Percentiles rank a stretch among this genome's conserved stretches.
phyloP scores from a whole-genome alignment of 768 basidiomycete species.

The Suillus luteus region DNA sequence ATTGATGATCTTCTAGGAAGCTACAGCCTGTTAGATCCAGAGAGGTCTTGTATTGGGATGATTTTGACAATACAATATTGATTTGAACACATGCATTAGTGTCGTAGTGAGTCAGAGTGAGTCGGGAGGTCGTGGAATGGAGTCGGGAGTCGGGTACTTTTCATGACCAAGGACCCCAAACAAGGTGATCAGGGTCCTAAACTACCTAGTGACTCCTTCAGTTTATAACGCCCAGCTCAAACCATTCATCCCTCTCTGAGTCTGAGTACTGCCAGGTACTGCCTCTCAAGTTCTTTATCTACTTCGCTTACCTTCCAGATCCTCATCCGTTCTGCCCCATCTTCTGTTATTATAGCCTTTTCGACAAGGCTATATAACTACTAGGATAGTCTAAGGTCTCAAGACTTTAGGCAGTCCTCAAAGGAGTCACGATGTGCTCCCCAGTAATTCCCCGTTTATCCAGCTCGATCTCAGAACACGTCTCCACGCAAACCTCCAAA shows the following conservation, averaged over 20 bases:
- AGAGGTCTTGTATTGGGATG: too few species aligned
- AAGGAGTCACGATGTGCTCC: slow-evolving; percentile 43
- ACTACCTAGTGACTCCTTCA: slow-evolving; percentile 35
- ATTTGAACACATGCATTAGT: too few species aligned
- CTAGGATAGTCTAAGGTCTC: slow-evolving; percentile 46
- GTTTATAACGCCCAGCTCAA: slow-evolving; percentile 31
- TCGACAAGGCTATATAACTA: slow-evolving; percentile 26
- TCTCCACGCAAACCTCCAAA: slow-evolving; percentile 18
- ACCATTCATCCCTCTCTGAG: slow-evolving; percentile 7
- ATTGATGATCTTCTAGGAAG: too few species aligned
- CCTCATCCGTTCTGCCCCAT: neutral
- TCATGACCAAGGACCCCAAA: slow-evolving; percentile 25
- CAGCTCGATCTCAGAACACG: slow-evolving; percentile 23
- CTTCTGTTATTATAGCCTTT: slow-evolving; percentile 22
- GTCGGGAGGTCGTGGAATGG: slow-evolving; percentile 14
- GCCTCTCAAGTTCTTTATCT: slow-evolving; percentile 19
- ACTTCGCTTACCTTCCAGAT: slow-evolving; percentile 9
- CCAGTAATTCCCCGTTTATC: slow-evolving; percentile 29
- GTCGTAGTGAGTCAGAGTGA: slow-evolving; percentile 16
- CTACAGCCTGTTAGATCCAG: too few species aligned
- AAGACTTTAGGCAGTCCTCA: slow-evolving; percentile 34
- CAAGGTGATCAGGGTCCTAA: slow-evolving; percentile 27
- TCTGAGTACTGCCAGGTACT: slow-evolving; percentile 22
- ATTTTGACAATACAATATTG: too few species aligned
- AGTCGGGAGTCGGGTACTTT: neutral